A percentile compares a stretch with the other conserved stretches of the same genome.
Evolutionary conservation across 306 rosid genomes (phyloP).

Genomic region (Begonia fuchsioides): DNA sequence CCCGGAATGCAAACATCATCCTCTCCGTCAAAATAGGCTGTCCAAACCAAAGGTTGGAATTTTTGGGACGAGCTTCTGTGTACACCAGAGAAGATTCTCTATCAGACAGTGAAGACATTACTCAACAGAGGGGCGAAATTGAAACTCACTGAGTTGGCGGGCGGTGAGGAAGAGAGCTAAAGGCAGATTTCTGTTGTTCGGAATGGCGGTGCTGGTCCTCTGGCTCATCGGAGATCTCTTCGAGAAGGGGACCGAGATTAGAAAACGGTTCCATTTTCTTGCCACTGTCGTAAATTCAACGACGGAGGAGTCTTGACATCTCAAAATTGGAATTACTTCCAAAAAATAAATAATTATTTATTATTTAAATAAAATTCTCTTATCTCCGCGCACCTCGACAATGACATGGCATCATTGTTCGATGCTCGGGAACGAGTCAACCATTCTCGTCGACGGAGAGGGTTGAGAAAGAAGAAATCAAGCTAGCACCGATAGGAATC

Average conservation of each 20-base stretch:
- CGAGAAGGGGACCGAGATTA: constrained; percentile 46
- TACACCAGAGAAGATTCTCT: background rate
- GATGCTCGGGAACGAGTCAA: constrained; percentile 55
- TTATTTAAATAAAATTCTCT: too few species aligned
- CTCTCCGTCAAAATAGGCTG: constrained; percentile 53
- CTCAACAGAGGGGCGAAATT: constrained; percentile 5
- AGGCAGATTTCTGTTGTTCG: constrained; percentile 29
- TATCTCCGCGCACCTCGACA: constrained; percentile 53
- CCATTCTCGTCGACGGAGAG: constrained; percentile 69
- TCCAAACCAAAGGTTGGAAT: constrained; percentile 58
- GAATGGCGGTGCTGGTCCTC: constrained; percentile 6
- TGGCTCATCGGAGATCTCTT: constrained; percentile 25
- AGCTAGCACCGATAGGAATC: too few species aligned
- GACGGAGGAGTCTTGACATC: too few species aligned
- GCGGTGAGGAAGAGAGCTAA: constrained; percentile 61
- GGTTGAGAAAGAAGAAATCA: background rate
- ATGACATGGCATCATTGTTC: constrained; percentile 53
- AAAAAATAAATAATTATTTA: too few species aligned
- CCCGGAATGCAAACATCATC: constrained; percentile 50
- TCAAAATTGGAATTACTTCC: too few species aligned
- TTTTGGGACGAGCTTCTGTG: constrained; percentile 47
- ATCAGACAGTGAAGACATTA: background rate
- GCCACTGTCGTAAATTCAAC: background rate
- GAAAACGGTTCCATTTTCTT: constrained; percentile 21
- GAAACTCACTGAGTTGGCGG: constrained; percentile 54